These are phyloP conservation scores for Xenosphaeropsis pyriputrescens DNA, from an alignment of 2,329 filamentous ascomycete genomes.

Conservation along the genomic window DNA sequence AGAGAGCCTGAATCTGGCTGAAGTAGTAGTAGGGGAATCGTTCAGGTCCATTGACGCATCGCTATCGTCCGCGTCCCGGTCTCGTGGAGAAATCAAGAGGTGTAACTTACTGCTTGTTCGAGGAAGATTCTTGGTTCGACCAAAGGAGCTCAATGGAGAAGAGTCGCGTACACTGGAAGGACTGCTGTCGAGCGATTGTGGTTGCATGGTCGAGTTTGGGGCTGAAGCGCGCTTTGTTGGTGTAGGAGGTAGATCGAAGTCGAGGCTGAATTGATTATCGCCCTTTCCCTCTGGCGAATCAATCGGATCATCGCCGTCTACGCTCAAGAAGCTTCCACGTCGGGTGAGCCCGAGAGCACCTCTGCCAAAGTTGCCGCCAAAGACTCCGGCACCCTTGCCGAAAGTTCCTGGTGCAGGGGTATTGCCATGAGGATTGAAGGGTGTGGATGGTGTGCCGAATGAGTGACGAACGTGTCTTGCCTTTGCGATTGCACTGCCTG, in stretches of 20 bases:
- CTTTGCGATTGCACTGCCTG: conserved; percentile 45
- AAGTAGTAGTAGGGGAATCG: conserved; percentile 16
- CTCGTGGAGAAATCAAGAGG: conserved; percentile 13
- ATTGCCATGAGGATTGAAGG: conserved; percentile 49
- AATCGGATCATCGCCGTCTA: conserved; percentile 48
- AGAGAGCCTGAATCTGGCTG: conserved; percentile 17
- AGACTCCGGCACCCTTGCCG: conserved; percentile 42
- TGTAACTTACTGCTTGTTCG: conserved; percentile 21
- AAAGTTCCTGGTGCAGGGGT: conserved; percentile 29
- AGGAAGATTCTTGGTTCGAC: conserved; percentile 8
- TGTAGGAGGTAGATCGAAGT: conserved; percentile 76
- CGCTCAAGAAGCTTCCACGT: conserved; percentile 58
- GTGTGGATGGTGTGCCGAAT: conserved; percentile 68
- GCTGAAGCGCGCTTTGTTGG: conserved; percentile 61
- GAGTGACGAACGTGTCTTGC: conserved; percentile 51
- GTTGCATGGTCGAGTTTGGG: conserved; percentile 7
- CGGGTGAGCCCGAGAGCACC: conserved; percentile 21
- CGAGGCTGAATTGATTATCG: conserved; percentile 41
- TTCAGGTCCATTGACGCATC: conserved; percentile 15
- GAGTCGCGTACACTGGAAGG: conserved; percentile 7
- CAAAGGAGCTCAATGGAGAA: no score
- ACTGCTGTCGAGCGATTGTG: conserved; percentile 10
- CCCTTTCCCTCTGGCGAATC: conserved; percentile 38
- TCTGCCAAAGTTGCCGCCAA: conserved; percentile 37
- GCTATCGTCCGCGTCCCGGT: conserved; percentile 12